Evolutionary conservation across 495 filamentous ascomycete species (phyloP).

Genomic region (Xylaria longipes): DNA sequence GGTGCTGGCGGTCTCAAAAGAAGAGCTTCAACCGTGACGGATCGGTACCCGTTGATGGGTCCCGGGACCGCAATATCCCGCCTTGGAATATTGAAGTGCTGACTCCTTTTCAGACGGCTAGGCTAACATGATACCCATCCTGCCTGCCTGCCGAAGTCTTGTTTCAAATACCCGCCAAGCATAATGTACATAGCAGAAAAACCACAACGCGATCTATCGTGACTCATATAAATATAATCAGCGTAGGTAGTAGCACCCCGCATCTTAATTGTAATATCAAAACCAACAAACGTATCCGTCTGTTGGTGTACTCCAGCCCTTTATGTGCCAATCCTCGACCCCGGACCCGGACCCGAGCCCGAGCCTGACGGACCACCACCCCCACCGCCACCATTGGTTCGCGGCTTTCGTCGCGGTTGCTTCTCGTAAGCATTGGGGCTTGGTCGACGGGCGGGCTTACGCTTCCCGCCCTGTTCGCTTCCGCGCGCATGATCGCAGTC

Average conservation of each 20-base stretch:
- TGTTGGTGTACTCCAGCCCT: not conserved
- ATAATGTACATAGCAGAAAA: not conserved
- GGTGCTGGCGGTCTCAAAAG: not conserved
- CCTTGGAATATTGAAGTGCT: not conserved
- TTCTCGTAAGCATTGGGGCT: conserved; percentile 97
- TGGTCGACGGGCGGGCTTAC: conserved; percentile 59
- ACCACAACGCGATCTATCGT: not conserved
- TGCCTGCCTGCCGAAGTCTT: not conserved
- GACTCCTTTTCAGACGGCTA: not conserved
- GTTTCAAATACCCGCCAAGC: not conserved
- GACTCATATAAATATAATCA: not conserved
- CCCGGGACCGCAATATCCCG: not conserved
- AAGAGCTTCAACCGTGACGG: not conserved
- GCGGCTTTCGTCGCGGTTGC: conserved; percentile 68
- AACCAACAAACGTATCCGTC: not conserved
- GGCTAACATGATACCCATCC: not conserved
- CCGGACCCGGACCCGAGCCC: not conserved
- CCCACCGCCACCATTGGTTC: not conserved
- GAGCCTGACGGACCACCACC: conserved; percentile 6
- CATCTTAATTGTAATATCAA: too few species aligned
- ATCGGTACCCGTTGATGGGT: not conserved
- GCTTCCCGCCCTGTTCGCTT: conserved; percentile 26
- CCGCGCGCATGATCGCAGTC: conserved; percentile 23
- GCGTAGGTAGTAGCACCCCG: not conserved
- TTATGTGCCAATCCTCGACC: conserved; percentile 4